Evolutionary conservation across 2,329 filamentous ascomycete species (phyloP).

Genomic region (Apiospora hydei): DNA sequence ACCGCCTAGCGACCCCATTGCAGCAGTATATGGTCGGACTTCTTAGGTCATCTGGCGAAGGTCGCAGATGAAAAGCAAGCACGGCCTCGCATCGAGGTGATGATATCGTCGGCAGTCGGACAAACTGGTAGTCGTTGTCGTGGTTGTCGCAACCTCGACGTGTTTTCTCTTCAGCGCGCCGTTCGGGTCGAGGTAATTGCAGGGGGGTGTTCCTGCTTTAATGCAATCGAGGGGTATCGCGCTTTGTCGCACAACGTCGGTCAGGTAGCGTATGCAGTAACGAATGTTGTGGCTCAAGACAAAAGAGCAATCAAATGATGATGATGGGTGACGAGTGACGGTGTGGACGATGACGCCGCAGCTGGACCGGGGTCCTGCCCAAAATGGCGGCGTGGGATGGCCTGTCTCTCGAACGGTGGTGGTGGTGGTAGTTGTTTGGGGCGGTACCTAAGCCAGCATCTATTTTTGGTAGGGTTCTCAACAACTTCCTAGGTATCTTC

Average conservation of each 20-base stretch:
- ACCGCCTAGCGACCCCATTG: constrained; percentile 77
- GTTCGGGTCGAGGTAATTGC: not conserved
- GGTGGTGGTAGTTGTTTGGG: constrained; percentile 1
- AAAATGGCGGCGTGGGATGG: constrained; percentile 23
- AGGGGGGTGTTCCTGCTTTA: not conserved
- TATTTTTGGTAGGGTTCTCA: not conserved
- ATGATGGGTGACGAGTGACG: constrained; percentile 16
- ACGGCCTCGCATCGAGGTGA: constrained; percentile 14
- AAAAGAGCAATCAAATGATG: constrained; percentile 23
- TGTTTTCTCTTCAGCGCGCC: not conserved
- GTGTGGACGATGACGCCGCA: constrained; percentile 19
- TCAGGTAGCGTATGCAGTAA: constrained; percentile 18
- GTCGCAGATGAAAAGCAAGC: constrained; percentile 27
- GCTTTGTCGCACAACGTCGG: constrained; percentile 17
- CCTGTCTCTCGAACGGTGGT: constrained; percentile 17
- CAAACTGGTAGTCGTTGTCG: not conserved
- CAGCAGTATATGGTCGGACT: constrained; percentile 43
- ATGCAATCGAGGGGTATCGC: not conserved
- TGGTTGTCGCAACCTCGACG: constrained; percentile 14
- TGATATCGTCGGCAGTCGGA: constrained; percentile 3
- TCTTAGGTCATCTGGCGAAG: constrained; percentile 55
- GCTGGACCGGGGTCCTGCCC: constrained; percentile 27
- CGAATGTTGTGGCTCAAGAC: constrained; percentile 16
- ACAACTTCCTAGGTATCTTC: not conserved
- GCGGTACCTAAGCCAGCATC: not conserved